Evolutionary conservation across 2,329 filamentous ascomycete species (phyloP).

Genomic region (Fusarium sp.): DNA sequence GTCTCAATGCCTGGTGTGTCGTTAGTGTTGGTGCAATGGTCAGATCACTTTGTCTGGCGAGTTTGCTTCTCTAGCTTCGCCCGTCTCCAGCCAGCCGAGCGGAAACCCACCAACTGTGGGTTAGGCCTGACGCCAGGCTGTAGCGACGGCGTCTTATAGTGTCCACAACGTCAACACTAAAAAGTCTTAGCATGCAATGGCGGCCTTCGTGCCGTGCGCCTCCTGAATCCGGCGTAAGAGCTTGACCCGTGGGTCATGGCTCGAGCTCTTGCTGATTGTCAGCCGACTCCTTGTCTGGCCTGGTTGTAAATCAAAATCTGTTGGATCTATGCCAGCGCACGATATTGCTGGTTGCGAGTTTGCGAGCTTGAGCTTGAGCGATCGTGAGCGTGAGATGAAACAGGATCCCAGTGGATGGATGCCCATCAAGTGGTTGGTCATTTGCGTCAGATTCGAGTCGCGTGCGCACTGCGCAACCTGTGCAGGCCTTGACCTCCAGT

Average conservation of each 20-base stretch:
- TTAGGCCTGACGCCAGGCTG: constrained; percentile 6
- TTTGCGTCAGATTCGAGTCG: constrained; percentile 18
- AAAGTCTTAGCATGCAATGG: constrained; percentile 8
- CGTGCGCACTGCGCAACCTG: constrained; percentile 5
- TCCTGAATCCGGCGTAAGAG: constrained; percentile 4
- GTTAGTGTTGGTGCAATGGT: constrained; percentile 18
- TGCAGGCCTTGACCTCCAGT: constrained; percentile 7
- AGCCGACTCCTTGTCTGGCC: neutral
- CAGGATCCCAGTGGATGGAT: neutral
- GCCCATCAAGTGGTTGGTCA: neutral
- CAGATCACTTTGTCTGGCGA: constrained; percentile 24
- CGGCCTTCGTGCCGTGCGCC: constrained; percentile 25
- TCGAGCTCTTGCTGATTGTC: constrained; percentile 1
- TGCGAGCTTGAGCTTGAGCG: neutral
- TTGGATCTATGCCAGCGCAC: neutral
- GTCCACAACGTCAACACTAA: constrained; percentile 5
- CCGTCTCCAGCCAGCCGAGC: constrained; percentile 6
- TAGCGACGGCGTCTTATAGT: constrained; percentile 6
- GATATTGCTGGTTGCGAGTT: neutral
- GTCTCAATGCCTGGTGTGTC: constrained; percentile 2
- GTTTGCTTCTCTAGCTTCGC: constrained; percentile 17
- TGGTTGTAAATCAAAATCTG: neutral
- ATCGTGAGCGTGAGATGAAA: neutral
- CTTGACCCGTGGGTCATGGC: neutral
- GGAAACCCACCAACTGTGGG: constrained; percentile 8